These are phyloP conservation scores for Pholiota microspora DNA, from an alignment of 768 basidiomycete species.

Conservation along the genomic window DNA sequence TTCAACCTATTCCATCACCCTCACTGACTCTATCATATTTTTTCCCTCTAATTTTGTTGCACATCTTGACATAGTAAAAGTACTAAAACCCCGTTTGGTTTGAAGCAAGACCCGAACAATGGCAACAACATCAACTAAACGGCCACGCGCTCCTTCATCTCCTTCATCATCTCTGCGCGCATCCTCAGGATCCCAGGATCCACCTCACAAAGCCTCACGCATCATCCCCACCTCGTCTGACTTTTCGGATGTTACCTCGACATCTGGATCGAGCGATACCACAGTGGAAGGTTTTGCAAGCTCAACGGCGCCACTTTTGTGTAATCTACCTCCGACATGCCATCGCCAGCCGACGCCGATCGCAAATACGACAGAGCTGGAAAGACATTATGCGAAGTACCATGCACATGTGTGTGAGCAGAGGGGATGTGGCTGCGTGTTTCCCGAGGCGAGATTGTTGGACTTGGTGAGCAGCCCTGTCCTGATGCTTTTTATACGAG, in stretches of 20 bases:
- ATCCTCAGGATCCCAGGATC: conserved; percentile 11
- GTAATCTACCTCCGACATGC: conserved; percentile 84
- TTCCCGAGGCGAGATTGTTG: conserved; percentile 78
- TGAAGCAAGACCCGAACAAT: too few species aligned
- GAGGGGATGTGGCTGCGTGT: conserved; percentile 71
- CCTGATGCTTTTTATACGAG: not conserved
- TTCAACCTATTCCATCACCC: too few species aligned
- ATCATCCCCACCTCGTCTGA: conserved; percentile 16
- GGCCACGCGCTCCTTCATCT: conserved; percentile 35
- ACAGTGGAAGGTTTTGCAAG: not conserved
- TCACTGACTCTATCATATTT: too few species aligned
- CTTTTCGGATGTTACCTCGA: conserved; percentile 2
- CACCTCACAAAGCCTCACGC: conserved; percentile 28
- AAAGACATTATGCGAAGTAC: conserved; percentile 79
- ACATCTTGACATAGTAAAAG: too few species aligned
- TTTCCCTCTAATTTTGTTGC: too few species aligned
- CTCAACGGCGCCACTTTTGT: conserved; percentile 47
- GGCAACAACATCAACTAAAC: conserved; percentile 27
- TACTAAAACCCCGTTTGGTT: too few species aligned
- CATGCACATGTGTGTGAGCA: conserved; percentile 83
- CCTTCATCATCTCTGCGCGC: conserved; percentile 31
- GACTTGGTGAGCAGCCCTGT: conserved; percentile 62
- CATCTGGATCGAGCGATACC: not conserved
- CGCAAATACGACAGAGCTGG: conserved; percentile 64
- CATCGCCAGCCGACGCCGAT: conserved; percentile 64